A percentile compares a stretch with the other conserved stretches of the same genome.
phyloP scores from a whole-genome alignment of 2,329 filamentous ascomycete species.

The Didymellaceae sp. region DNA sequence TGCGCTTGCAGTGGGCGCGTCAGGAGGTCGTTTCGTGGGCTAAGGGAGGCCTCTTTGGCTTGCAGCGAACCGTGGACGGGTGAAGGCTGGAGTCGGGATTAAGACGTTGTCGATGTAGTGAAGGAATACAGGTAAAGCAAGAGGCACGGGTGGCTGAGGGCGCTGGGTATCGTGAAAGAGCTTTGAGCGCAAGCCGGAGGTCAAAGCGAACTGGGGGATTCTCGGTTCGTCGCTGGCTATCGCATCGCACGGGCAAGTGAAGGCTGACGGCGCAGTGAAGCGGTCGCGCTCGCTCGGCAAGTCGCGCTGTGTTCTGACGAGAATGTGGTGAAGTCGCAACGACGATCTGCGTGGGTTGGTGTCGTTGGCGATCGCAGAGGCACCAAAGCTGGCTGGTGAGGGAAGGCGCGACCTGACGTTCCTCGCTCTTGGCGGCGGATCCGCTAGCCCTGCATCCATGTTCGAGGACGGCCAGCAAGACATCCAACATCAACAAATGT shows the following conservation, averaged over 20 bases:
- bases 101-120: not conserved
- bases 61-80: not conserved
- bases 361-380: conserved; percentile 6
- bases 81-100: not conserved
- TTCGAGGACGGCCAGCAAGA: not conserved
- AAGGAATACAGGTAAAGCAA: not conserved
- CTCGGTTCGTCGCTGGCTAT: conserved; percentile 17
- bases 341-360: conserved; percentile 10
- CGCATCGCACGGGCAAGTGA: conserved; percentile 3
- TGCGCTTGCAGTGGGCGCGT: not conserved
- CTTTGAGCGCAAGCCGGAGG: conserved; percentile 14
- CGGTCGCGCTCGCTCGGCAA: conserved; percentile 20
- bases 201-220: conserved; percentile 3
- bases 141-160: conserved; percentile 7
- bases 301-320: not conserved
- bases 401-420: conserved; percentile 19
- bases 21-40: not conserved
- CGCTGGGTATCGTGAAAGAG: conserved; percentile 18
- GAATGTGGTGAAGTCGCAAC: conserved; percentile 1
- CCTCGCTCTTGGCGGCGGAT: not conserved
- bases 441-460: conserved; percentile 4
- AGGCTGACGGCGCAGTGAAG: conserved; percentile 17
- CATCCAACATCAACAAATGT: not conserved
- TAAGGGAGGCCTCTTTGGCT: not conserved
- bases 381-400: conserved; percentile 9